phyloP scores from a whole-genome alignment of 306 rosid species.

The Lupinus albus region DNA sequence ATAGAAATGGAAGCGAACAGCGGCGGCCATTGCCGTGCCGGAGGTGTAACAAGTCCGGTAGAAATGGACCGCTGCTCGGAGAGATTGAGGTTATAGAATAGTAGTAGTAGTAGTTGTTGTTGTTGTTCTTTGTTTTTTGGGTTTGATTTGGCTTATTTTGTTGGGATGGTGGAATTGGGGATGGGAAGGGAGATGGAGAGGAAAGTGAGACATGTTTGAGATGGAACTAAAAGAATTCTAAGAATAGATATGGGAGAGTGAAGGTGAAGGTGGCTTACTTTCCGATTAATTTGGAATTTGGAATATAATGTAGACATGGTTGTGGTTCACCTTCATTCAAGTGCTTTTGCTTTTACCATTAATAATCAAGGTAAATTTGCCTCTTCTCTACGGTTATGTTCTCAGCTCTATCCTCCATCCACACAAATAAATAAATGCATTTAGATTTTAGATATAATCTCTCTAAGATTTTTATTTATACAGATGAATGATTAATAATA shows the following conservation, averaged over 20 bases:
- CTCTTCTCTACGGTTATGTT: neutral
- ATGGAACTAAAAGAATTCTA: constrained; percentile 47
- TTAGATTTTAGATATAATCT: too few species aligned
- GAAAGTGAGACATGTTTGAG: constrained; percentile 42
- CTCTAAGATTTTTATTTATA: too few species aligned
- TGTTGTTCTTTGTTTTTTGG: neutral
- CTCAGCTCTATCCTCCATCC: neutral
- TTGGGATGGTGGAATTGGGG: constrained; percentile 40
- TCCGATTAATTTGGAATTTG: constrained; percentile 1
- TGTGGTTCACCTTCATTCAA: constrained; percentile 29
- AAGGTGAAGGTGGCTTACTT: neutral
- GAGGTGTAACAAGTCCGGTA: constrained; percentile 40
- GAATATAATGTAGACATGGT: neutral
- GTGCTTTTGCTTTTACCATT: neutral
- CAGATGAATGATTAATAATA: too few species aligned
- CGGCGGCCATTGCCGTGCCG: constrained; percentile 79
- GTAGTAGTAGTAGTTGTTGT: neutral
- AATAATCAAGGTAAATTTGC: neutral
- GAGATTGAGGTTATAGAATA: constrained; percentile 43
- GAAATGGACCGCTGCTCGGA: constrained; percentile 81
- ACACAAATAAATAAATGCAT: neutral
- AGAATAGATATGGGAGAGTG: constrained; percentile 46
- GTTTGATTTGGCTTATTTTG: constrained; percentile 29
- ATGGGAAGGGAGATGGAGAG: constrained; percentile 17
- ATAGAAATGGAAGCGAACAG: constrained; percentile 48